Conservation (phyloP, 1,284 basidiomycete genomes). For the Amylostereum chailletii region DNA sequence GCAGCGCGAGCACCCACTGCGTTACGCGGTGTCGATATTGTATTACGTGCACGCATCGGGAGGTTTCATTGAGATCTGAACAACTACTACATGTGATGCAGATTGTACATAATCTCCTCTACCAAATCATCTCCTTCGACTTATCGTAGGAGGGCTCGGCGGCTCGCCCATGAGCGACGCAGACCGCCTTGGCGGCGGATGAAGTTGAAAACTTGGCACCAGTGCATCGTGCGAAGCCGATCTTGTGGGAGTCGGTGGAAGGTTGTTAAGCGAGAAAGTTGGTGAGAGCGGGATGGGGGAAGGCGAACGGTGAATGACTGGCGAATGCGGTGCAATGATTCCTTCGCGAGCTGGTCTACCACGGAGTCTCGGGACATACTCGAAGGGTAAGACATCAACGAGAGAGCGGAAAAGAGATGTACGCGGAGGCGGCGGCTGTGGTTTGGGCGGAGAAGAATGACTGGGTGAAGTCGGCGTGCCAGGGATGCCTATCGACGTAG, state of each 20-base stretch:
- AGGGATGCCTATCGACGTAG: neutral
- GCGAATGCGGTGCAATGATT: conserved; percentile 5
- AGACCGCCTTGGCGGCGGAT: too few species aligned
- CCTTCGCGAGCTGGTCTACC: conserved; percentile 1
- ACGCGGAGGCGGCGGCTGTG: neutral
- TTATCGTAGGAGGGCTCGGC: too few species aligned
- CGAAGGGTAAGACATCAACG: neutral
- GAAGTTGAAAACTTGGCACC: too few species aligned
- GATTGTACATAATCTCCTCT: too few species aligned
- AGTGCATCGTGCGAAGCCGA: neutral
- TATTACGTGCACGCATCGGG: too few species aligned
- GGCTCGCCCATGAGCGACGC: too few species aligned
- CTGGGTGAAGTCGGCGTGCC: conserved; percentile 2
- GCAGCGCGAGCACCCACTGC: too few species aligned
- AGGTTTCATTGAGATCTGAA: too few species aligned
- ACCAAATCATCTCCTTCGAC: too few species aligned
- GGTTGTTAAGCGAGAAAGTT: neutral
- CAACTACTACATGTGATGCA: too few species aligned
- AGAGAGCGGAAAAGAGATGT: conserved; percentile 5
- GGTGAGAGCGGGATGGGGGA: neutral
- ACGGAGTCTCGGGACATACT: conserved; percentile 1
- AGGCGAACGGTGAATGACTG: neutral
- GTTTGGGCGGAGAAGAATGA: neutral
- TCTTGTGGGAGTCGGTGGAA: neutral
- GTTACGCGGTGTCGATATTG: too few species aligned